Evolutionary conservation across 441 rosid genomes (phyloP).

Genomic region (Croton setiger): DNA sequence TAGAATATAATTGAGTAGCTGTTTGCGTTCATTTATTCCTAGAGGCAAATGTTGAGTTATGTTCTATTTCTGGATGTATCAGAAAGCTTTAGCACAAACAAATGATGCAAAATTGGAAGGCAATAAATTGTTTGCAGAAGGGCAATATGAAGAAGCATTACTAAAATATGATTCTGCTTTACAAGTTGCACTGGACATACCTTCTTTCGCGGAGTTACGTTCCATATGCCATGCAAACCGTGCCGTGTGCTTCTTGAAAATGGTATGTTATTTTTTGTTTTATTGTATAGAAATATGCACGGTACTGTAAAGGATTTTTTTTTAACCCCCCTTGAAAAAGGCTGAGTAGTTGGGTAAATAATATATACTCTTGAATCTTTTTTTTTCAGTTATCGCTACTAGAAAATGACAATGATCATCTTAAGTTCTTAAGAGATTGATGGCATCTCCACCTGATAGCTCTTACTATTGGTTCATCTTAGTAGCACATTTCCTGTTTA

Average conservation of each 20-base stretch:
- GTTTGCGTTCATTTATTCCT: background rate
- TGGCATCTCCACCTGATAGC: background rate
- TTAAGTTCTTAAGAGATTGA: too few species aligned
- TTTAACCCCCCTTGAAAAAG: too few species aligned
- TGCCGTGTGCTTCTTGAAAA: conserved; percentile 66
- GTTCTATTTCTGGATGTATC: conserved; percentile 14
- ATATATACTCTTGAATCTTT: background rate
- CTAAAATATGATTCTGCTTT: conserved; percentile 61
- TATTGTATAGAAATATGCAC: background rate
- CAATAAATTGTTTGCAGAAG: conserved; percentile 59
- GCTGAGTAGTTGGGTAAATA: background rate
- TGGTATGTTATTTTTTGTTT: conserved; percentile 45
- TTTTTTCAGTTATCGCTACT: background rate
- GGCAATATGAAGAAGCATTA: conserved; percentile 78
- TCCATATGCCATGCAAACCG: conserved; percentile 80
- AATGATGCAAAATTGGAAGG: conserved; percentile 81
- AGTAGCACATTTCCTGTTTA: background rate
- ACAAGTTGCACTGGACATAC: conserved; percentile 41
- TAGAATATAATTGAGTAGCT: background rate
- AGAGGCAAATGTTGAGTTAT: background rate
- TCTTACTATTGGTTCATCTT: background rate
- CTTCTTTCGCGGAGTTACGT: conserved; percentile 48
- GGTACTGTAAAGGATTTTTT: background rate
- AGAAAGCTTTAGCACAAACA: conserved; percentile 59
- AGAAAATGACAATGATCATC: background rate